Base-by-base conservation (phyloP, 768 basidiomycete genomes). In the Rhodocollybia butyracea region DNA sequence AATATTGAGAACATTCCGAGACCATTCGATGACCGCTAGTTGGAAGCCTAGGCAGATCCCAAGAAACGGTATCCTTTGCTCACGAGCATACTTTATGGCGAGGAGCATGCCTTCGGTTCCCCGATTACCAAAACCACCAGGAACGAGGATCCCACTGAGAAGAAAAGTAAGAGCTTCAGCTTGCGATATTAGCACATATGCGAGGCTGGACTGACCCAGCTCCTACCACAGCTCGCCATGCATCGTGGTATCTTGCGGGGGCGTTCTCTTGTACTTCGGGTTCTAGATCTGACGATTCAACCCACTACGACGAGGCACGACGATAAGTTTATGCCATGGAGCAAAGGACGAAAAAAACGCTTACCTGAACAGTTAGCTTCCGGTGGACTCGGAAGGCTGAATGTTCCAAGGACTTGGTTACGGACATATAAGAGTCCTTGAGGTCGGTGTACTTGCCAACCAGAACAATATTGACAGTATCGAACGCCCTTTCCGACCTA, bases 41-140 rank as follows among this genome's bases (percentile, higher is more conserved):
- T 99, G 97, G 82, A 99, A 98, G 19, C 96, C 96, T 24, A 98
- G 83, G 69, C 96, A 99, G 68, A 99, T 94, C 42, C 96, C 96
- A 36, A 98, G 73, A 81, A 94, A 99, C 0, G 96, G 97, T 6
- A 94, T 74, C 57, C 93, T 92, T 66, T 96, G 90, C 72, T 98
- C 94, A 54, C 96, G 81, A 0, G 96, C 94, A 80, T 95, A 95
- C 70, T 93, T 95, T 70, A 94, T 93, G n/a, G 96, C 96, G 47
- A 94, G 80, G 66, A 98, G 87, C 96, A 99, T 98, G 38, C 96
- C 96, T 71, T 97, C 95, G 0, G 89, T 94, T 21, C 96, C 96
- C 36, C 96, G 90, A 10, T 78, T 73, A 19, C 96, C 96, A 67
- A 99, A 99, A 11, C 96, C 96, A 47, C 96, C 97, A 1, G 96